These are phyloP conservation scores for Huntiella bhutanensis DNA, from an alignment of 2,329 filamentous ascomycete genomes.

Conservation along the genomic window DNA sequence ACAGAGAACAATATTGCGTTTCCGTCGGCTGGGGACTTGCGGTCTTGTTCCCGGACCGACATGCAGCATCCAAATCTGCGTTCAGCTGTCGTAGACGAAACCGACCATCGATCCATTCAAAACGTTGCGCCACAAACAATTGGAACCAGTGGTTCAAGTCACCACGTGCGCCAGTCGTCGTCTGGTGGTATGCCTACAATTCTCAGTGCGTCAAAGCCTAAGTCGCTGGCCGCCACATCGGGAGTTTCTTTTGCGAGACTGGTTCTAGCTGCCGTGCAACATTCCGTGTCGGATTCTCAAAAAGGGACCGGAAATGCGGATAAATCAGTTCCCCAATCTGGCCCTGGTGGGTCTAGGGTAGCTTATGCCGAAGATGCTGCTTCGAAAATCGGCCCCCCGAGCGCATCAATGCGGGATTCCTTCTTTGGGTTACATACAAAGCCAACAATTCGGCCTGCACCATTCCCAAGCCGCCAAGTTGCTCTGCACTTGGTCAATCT, in stretches of 20 bases:
- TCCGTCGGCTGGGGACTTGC: constrained; percentile 51
- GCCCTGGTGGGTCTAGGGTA: constrained; percentile 12
- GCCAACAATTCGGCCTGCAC: constrained; percentile 66
- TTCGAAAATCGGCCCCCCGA: constrained; percentile 18
- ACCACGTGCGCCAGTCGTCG: constrained; percentile 14
- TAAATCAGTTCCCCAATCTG: constrained; percentile 12
- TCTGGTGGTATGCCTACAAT: constrained; percentile 47
- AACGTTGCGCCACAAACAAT: too few relatives aligned
- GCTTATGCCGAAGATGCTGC: not conserved
- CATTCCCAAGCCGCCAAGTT: constrained; percentile 62
- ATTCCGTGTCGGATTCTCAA: constrained; percentile 33
- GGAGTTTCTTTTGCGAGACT: constrained; percentile 89
- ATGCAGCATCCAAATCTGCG: constrained; percentile 16
- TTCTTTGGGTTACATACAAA: constrained; percentile 94
- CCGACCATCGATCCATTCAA: not conserved
- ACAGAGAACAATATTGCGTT: constrained; percentile 50
- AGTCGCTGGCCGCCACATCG: constrained; percentile 67
- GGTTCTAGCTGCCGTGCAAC: constrained; percentile 82
- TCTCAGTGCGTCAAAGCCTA: constrained; percentile 57
- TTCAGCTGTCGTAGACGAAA: constrained; percentile 3
- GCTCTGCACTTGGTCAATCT: constrained; percentile 55
- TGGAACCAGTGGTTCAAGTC: not conserved
- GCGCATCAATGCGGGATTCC: constrained; percentile 78
- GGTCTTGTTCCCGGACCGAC: constrained; percentile 35
- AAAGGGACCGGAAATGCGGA: constrained; percentile 13